Evolutionary conservation across 371 early-diverging fungal species (phyloP), one percentile per base, ranked within the genome.

Genomic region (Funneliformis caledonium): DNA sequence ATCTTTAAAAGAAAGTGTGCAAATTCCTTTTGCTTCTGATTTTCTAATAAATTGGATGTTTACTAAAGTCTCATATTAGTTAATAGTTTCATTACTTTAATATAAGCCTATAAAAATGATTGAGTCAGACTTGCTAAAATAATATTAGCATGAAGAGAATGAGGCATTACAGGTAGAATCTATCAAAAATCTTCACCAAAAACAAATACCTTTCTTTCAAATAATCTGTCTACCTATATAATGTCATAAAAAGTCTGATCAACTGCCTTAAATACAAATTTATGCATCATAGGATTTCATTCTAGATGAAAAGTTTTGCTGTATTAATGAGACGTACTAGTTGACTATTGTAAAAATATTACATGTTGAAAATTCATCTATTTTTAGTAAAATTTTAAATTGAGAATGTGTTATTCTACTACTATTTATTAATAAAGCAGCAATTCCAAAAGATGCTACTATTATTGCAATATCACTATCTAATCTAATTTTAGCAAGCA

Each of bases 261-360:
- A 1, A 85, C 83, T 8, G 84, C 83, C 72, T 85, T 82, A 45
- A 84, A 61, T 6, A 62, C 45, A 69, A 82, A 48, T 0, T 72
- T 72, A 56, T 82, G 72, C 1, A 69, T 67, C 83, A 84, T 85
- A 0, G 85, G 82, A 19, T 82, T 77, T 85, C 85, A 67, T 85
- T 86, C 86, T 85, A 85, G 4, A 85, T 43, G 45, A 87, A 83
- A 1, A 84, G 19, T 8, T 67, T 72, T 3, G 83, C 64, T 26
- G 47, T 5, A 1, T 47, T n/a, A 16, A 85, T 68, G 0, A 83
- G 43, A 26, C 62, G 1, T 4, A 83, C 83, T 5, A 76, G 43
- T 10, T 33, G 64, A 6, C 76, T 72, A 22, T 33, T 19, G 6
- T 50, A 37, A 0, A 19, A 2, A 85, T 72, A n/a, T 37, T 33